Conservation (phyloP, 2,329 filamentous ascomycete genomes). For the Phialophora expanda region DNA sequence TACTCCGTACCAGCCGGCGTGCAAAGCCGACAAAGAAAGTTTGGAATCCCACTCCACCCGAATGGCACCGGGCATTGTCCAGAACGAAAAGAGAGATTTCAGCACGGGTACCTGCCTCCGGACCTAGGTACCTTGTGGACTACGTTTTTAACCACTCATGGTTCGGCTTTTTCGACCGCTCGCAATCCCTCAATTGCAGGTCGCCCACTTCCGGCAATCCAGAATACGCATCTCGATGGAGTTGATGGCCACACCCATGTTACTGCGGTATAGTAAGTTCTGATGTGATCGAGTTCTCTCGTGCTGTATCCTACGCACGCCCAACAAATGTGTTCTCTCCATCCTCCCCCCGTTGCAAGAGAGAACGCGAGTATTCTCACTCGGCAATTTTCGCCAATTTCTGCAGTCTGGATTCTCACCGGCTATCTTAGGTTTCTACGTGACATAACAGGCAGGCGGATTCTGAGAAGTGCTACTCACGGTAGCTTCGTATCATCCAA, state of each 20-base stretch:
- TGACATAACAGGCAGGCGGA: not conserved
- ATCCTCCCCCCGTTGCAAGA: not conserved
- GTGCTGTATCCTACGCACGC: constrained; percentile 29
- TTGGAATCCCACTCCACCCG: not conserved
- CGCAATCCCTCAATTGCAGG: not conserved
- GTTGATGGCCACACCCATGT: constrained; percentile 7
- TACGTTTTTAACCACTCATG: not conserved
- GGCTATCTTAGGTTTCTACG: not conserved
- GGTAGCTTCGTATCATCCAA: not conserved
- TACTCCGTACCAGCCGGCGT: not conserved
- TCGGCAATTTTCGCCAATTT: constrained; percentile 2
- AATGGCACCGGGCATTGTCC: not conserved
- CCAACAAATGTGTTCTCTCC: constrained; percentile 19
- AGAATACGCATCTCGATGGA: constrained; percentile 14
- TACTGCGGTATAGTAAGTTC: constrained; percentile 4
- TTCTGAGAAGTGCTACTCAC: not conserved
- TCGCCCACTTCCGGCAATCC: constrained; percentile 8
- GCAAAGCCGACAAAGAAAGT: not conserved
- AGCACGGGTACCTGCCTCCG: constrained; percentile 10
- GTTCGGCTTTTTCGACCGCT: constrained; percentile 5
- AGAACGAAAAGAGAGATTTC: constrained; percentile 14
- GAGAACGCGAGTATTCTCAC: not conserved
- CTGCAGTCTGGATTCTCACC: not conserved
- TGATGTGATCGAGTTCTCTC: constrained; percentile 11
- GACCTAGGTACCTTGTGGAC: not conserved